A percentile compares a stretch with the other conserved stretches of the same genome.
phyloP scores from a whole-genome alignment of 805 yeast genomes.

The Blastobotrys terrestris region DNA sequence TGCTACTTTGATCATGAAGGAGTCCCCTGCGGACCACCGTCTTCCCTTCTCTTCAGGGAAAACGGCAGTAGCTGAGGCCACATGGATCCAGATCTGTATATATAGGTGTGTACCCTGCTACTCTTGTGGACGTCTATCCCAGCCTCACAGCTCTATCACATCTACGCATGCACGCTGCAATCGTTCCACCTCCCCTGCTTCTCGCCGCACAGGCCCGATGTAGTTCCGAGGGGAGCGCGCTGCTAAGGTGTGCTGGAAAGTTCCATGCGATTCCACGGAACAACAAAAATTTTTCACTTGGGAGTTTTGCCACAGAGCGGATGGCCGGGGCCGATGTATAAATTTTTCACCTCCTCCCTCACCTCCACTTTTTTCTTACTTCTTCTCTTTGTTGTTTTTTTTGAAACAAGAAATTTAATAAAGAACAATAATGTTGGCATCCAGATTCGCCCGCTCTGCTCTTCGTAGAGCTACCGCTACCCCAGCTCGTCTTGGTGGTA shows the following conservation, averaged over 20 bases:
- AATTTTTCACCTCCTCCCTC: constrained; percentile 11
- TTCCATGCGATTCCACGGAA: constrained; percentile 12
- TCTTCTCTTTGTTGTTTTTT: not conserved
- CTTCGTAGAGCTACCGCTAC: constrained; percentile 22
- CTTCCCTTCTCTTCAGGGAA: too few relatives aligned
- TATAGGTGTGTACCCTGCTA: too few relatives aligned
- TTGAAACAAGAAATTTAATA: constrained; percentile 5
- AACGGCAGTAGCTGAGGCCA: too few relatives aligned
- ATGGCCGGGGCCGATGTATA: not conserved
- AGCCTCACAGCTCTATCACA: too few relatives aligned
- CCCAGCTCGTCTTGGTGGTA: constrained; percentile 18
- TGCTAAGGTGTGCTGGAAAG: constrained; percentile 7
- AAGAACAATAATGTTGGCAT: constrained; percentile 32
- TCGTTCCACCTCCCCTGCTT: too few relatives aligned
- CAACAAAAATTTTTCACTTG: not conserved
- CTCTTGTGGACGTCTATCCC: too few relatives aligned
- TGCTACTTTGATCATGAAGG: too few relatives aligned
- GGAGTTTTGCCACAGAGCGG: not conserved
- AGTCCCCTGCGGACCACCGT: too few relatives aligned
- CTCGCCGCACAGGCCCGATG: not conserved
- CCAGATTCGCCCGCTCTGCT: constrained; percentile 35
- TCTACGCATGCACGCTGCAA: too few relatives aligned
- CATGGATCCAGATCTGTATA: too few relatives aligned
- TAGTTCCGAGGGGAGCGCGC: not conserved
- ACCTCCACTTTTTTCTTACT: not conserved